phyloP scores from a whole-genome alignment of 2,329 filamentous ascomycete genomes.

The Ophiosphaerella herpotricha region DNA sequence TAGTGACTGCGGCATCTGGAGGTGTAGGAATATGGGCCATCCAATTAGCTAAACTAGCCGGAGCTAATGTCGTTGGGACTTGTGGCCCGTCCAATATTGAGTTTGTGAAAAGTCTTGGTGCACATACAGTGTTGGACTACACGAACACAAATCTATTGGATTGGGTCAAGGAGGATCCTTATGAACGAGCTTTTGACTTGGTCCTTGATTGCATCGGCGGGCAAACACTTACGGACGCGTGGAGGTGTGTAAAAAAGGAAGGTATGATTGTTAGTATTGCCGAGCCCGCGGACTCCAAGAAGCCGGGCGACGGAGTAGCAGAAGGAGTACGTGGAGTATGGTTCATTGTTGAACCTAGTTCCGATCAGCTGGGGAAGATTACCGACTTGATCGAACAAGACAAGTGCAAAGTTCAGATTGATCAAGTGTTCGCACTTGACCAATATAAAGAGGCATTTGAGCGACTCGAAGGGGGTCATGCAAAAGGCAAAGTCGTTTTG shows the following conservation, averaged over 20 bases:
- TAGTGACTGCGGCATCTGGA: constrained; percentile 53
- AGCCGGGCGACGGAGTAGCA: constrained; percentile 32
- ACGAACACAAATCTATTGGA: constrained; percentile 31
- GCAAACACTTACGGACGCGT: constrained; percentile 48
- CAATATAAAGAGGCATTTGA: constrained; percentile 48
- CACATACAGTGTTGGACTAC: constrained; percentile 50
- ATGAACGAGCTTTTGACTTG: constrained; percentile 46
- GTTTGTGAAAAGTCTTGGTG: constrained; percentile 49
- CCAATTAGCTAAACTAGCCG: constrained; percentile 47
- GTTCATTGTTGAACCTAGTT: constrained; percentile 50
- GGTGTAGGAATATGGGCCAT: constrained; percentile 52
- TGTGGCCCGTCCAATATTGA: constrained; percentile 46
- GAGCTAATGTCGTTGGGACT: constrained; percentile 48
- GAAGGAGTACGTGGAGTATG: constrained; percentile 44
- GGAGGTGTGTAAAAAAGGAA: constrained; percentile 47
- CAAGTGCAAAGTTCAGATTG: constrained; percentile 43
- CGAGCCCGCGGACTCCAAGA: constrained; percentile 38
- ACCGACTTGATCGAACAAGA: constrained; percentile 47
- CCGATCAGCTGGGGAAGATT: constrained; percentile 45
- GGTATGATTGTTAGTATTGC: constrained; percentile 49
- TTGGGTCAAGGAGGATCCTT: constrained; percentile 39
- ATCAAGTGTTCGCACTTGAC: constrained; percentile 50
- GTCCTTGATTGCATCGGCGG: constrained; percentile 54
- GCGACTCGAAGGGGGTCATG: constrained; percentile 46
- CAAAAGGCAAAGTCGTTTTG: constrained; percentile 31